Evolutionary conservation across 805 yeast genomes (phyloP), one percentile per base, ranked within the genome.

Genomic region (Candida tammaniensis): DNA sequence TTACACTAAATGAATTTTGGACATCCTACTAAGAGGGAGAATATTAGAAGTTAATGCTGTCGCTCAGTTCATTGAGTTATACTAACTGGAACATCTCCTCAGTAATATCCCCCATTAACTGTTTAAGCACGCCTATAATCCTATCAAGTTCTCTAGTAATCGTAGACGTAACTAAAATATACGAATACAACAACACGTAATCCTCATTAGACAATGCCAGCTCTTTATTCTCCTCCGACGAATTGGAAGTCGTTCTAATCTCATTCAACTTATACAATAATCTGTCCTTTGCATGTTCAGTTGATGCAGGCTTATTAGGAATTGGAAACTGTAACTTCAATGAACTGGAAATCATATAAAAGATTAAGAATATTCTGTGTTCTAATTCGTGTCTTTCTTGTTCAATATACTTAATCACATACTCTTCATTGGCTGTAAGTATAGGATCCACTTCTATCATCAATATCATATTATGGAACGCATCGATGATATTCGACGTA

Each of bases 301-400:
- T 81, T 0, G 86, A 78, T 0, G 93, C 91, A 1, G 89, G 81
- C 45, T 79, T 80, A 16, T 72, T 75, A 0, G 95, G 94, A 16
- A 86, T 52, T 2, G 95, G 95, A 37, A 84, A 76, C 3, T 88
- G 87, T 7, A 86, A 61, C 27, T 77, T 72, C 62, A 86, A 66
- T 0, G 94, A 83, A 8, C 91, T 78, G 2, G 94, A 79, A 11
- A 82, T 60, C 82, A 80, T 80, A 60, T 86, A 86, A 52, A 86
- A 86, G 5, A 82, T 77, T 39, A 86, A 60, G 44, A 86, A 86
- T 2, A 86, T 74, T 13, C 91, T 58, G 42, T 80, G 80, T 49
- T 82, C 84, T 13, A 86, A 61, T 49, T 86, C 94, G 9, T 61
- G 67, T 39, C 89, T 61, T 52, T 83, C 91, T 3, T 66, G 54